phyloP scores from a whole-genome alignment of 2,329 filamentous ascomycete genomes.

The Stylonectria norvegica region DNA sequence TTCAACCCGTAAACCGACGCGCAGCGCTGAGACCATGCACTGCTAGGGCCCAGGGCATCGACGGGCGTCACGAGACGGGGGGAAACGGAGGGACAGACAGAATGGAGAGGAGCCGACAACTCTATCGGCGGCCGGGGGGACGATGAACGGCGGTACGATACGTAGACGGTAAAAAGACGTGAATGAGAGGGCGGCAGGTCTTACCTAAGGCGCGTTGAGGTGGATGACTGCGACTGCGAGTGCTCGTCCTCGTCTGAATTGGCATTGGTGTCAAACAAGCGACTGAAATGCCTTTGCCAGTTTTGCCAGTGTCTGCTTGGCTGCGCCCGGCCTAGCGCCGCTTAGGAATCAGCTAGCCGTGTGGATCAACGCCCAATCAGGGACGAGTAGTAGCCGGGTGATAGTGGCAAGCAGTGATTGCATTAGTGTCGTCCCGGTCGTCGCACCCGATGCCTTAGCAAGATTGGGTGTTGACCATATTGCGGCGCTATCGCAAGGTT shows the following conservation, averaged over 20 bases:
- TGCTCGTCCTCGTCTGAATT: slow-evolving; percentile 29
- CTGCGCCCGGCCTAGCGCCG: slow-evolving; percentile 30
- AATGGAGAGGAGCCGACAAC: slow-evolving; percentile 8
- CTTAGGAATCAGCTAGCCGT: slow-evolving; percentile 16
- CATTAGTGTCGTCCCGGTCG: neutral
- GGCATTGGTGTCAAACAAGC: slow-evolving; percentile 31
- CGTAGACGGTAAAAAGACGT: slow-evolving; percentile 21
- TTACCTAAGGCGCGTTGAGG: slow-evolving; percentile 32
- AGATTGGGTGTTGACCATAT: too few species aligned
- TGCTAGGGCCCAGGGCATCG: slow-evolving; percentile 6
- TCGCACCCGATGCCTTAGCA: slow-evolving; percentile 1
- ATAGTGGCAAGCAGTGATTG: neutral
- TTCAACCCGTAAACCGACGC: slow-evolving; percentile 19
- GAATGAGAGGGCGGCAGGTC: slow-evolving; percentile 25
- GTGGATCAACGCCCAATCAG: slow-evolving; percentile 24
- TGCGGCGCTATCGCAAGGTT: too few species aligned
- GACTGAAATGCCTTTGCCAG: slow-evolving; percentile 26
- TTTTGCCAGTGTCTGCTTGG: slow-evolving; percentile 24
- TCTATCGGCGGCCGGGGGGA: slow-evolving; percentile 15
- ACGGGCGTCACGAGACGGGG: slow-evolving; percentile 15
- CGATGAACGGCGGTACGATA: slow-evolving; percentile 9
- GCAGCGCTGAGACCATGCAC: slow-evolving; percentile 25
- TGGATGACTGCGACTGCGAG: slow-evolving; percentile 25
- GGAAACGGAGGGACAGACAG: neutral
- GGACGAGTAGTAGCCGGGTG: slow-evolving; percentile 3